Conservation (phyloP, 768 basidiomycete species). For the Lentinula sp. region DNA sequence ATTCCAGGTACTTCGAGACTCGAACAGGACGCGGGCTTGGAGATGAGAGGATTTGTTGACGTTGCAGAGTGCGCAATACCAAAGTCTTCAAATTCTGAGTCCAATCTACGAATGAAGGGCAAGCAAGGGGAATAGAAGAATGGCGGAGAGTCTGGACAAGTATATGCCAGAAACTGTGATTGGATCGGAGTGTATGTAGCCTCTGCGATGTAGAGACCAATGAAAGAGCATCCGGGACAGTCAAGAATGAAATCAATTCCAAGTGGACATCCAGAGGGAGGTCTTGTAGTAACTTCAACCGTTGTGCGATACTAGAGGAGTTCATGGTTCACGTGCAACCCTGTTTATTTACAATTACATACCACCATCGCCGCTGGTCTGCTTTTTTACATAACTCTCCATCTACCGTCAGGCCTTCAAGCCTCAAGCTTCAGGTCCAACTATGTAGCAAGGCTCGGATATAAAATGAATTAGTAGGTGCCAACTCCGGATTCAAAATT, state of each 20-base stretch:
- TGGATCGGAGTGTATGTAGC: background rate
- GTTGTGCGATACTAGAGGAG: background rate
- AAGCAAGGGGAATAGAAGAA: background rate
- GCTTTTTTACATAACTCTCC: too few relatives aligned
- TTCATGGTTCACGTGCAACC: background rate
- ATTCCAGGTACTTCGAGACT: background rate
- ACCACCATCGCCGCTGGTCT: background rate
- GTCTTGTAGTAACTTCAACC: background rate
- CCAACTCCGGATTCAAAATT: too few relatives aligned
- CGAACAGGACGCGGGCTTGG: background rate
- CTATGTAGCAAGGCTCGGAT: too few relatives aligned
- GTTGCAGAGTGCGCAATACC: background rate
- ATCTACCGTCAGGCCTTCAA: too few relatives aligned
- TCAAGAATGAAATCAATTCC: background rate
- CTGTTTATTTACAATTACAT: background rate
- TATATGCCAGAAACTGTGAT: background rate
- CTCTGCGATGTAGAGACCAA: background rate
- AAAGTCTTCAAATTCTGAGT: background rate
- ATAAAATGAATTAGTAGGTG: too few relatives aligned
- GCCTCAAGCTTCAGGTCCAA: too few relatives aligned
- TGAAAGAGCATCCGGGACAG: background rate
- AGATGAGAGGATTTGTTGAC: background rate
- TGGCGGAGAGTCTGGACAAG: background rate
- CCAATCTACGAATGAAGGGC: background rate
- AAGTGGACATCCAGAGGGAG: background rate